phyloP scores from a whole-genome alignment of 2,329 filamentous ascomycete species.

The Rachicladosporium sp. region DNA sequence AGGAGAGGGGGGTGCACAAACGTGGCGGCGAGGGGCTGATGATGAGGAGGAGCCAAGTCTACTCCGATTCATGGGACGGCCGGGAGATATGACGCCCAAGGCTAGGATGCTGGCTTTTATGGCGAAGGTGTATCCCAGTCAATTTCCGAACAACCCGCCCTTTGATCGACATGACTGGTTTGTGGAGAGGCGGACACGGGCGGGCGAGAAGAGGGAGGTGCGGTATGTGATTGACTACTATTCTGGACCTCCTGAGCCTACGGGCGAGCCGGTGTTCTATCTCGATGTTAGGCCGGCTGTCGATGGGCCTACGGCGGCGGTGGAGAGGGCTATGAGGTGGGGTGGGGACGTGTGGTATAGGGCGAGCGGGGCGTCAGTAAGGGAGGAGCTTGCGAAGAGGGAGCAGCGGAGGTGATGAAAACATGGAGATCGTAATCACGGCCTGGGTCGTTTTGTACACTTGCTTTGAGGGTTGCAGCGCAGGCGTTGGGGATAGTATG shows the following conservation, averaged over 20 bases:
- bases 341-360: conserved; percentile 90
- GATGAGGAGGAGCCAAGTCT: conserved; percentile 51
- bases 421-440: too few species aligned
- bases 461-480: too few species aligned
- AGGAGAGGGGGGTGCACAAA: conserved; percentile 24
- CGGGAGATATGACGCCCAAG: conserved; percentile 83
- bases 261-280: conserved; percentile 87
- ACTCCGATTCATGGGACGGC: conserved; percentile 77
- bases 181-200: conserved; percentile 56
- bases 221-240: conserved; percentile 98
- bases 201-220: conserved; percentile 61
- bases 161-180: conserved; percentile 99
- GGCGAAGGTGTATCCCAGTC: conserved; percentile 64
- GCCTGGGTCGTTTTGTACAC: too few species aligned
- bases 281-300: conserved; percentile 87
- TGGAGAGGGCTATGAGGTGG: conserved; percentile 77
- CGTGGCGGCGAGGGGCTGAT: conserved; percentile 8
- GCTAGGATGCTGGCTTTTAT: conserved; percentile 71
- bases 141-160: conserved; percentile 69
- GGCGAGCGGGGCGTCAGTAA: conserved; percentile 60
- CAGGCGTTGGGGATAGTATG: too few species aligned
- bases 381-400: conserved; percentile 30
- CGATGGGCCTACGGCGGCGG: conserved; percentile 64
- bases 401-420: too few species aligned
- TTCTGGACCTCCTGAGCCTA: conserved; percentile 65